phyloP scores from a whole-genome alignment of 2,329 filamentous ascomycete species.

The Byssochlamys sp. region DNA sequence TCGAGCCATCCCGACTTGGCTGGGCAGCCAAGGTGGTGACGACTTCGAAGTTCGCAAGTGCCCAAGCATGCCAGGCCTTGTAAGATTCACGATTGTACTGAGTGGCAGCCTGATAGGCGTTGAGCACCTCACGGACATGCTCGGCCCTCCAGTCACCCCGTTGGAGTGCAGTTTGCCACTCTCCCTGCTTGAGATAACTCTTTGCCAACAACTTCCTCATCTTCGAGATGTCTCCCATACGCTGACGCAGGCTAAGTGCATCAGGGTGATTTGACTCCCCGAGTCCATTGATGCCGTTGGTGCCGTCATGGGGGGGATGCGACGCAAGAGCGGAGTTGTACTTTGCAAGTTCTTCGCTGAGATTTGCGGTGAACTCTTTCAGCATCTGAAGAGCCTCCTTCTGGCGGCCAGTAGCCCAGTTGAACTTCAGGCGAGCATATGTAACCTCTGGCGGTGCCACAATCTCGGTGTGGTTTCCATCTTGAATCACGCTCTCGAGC shows the following conservation, averaged over 20 bases:
- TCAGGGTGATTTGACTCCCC: slow-evolving; percentile 32
- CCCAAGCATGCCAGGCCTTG: slow-evolving; percentile 99
- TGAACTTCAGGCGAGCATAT: slow-evolving; percentile 94
- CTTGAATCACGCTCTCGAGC: slow-evolving; percentile 62
- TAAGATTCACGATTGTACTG: slow-evolving; percentile 93
- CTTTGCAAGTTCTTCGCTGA: slow-evolving; percentile 50
- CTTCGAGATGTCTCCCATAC: slow-evolving; percentile 44
- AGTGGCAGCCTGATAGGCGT: slow-evolving; percentile 85
- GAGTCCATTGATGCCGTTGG: slow-evolving; percentile 42
- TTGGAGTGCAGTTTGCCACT: slow-evolving; percentile 83
- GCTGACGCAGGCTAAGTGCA: slow-evolving; percentile 27
- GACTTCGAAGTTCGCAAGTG: slow-evolving; percentile 94
- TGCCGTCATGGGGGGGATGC: slow-evolving; percentile 29
- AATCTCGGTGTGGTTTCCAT: slow-evolving; percentile 30
- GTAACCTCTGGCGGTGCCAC: slow-evolving; percentile 62
- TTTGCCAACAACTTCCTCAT: slow-evolving; percentile 71
- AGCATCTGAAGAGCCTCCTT: slow-evolving; percentile 52
- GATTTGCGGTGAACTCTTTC: slow-evolving; percentile 51
- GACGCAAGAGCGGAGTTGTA: slow-evolving; percentile 33
- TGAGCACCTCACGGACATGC: slow-evolving; percentile 75
- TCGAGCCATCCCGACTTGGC: slow-evolving; percentile 48
- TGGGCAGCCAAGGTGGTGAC: slow-evolving; percentile 69
- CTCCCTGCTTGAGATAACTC: slow-evolving; percentile 89
- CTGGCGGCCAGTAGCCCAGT: slow-evolving; percentile 76
- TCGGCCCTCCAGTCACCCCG: slow-evolving; percentile 82